A percentile compares a stretch with the other conserved stretches of the same genome.
These are phyloP conservation scores for Mortierella sp. DNA, from an alignment of 371 early-diverging fungal species.

Conservation along the genomic window DNA sequence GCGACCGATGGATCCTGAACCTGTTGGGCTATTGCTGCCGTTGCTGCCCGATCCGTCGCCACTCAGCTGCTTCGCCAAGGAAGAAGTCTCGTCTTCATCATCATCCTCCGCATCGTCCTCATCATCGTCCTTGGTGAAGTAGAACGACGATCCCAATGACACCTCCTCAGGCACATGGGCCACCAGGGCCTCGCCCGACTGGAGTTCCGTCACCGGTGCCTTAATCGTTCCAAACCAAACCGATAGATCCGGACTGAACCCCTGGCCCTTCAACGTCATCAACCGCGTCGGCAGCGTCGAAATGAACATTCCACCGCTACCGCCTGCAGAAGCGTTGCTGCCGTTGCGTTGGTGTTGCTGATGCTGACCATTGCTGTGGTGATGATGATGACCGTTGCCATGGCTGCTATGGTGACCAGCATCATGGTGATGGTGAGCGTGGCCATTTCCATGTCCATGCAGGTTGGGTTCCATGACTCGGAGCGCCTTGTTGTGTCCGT, in stretches of 20 bases:
- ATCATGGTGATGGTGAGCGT: conserved; percentile 17
- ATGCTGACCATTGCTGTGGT: not conserved
- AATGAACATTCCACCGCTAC: conserved; percentile 5
- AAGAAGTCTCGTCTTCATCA: conserved; percentile 30
- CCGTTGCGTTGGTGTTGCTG: conserved; percentile 26
- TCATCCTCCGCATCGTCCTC: conserved; percentile 32
- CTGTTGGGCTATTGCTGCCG: not conserved
- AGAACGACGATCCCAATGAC: conserved; percentile 38
- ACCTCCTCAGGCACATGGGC: conserved; percentile 64
- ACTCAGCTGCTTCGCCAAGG: not conserved
- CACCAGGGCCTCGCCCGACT: conserved; percentile 62
- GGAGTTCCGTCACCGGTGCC: conserved; percentile 65
- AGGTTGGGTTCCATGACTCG: conserved; percentile 28
- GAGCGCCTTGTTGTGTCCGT: conserved; percentile 29
- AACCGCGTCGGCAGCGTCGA: conserved; percentile 16
- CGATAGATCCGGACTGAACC: conserved; percentile 72
- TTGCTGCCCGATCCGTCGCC: not conserved
- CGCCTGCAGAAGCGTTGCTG: conserved; percentile 9
- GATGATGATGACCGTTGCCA: conserved; percentile 23
- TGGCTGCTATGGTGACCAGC: conserved; percentile 9
- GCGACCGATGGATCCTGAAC: conserved; percentile 6
- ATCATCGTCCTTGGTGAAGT: conserved; percentile 51
- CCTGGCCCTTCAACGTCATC: conserved; percentile 70
- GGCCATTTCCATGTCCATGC: conserved; percentile 9
- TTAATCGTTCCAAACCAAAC: conserved; percentile 81